These are phyloP conservation scores for Debaryomycetaceae sp. DNA, from an alignment of 1,139 yeast genomes.

Conservation along the genomic window DNA sequence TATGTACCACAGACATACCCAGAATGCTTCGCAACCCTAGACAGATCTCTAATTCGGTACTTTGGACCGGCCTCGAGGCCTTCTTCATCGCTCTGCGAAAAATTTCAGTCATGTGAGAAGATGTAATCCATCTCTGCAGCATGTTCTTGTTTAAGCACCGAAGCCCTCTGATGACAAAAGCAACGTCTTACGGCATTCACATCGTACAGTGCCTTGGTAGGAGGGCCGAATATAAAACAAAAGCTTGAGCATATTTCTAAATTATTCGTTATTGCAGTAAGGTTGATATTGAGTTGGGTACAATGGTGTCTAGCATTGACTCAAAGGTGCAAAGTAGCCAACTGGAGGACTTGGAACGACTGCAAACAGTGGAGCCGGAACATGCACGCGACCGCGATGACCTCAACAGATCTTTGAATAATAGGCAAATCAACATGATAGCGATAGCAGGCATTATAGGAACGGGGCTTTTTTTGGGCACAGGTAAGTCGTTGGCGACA, in stretches of 20 bases:
- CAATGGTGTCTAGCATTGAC: neutral
- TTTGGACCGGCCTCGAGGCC: too few relatives aligned
- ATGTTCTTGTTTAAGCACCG: neutral
- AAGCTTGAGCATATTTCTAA: too few relatives aligned
- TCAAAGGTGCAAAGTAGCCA: neutral
- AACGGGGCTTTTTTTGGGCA: conserved; percentile 64
- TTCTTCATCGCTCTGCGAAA: too few relatives aligned
- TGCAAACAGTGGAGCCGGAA: neutral
- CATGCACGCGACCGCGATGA: conserved; percentile 15
- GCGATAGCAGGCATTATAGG: conserved; percentile 68
- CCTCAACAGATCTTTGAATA: conserved; percentile 42
- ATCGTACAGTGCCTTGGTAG: too few relatives aligned
- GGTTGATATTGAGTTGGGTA: neutral
- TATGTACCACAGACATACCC: too few relatives aligned
- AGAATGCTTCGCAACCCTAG: too few relatives aligned
- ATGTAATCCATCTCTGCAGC: neutral
- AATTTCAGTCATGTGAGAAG: neutral
- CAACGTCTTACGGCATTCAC: neutral
- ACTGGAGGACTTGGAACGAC: neutral
- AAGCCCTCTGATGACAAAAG: neutral
- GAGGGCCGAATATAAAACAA: neutral
- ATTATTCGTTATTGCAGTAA: too few relatives aligned
- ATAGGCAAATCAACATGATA: conserved; percentile 58
- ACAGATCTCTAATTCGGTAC: too few relatives aligned
- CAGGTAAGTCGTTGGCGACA: conserved; percentile 53